Conservation (phyloP, 1,139 yeast species). For the Pneumocystis carinii region DNA sequence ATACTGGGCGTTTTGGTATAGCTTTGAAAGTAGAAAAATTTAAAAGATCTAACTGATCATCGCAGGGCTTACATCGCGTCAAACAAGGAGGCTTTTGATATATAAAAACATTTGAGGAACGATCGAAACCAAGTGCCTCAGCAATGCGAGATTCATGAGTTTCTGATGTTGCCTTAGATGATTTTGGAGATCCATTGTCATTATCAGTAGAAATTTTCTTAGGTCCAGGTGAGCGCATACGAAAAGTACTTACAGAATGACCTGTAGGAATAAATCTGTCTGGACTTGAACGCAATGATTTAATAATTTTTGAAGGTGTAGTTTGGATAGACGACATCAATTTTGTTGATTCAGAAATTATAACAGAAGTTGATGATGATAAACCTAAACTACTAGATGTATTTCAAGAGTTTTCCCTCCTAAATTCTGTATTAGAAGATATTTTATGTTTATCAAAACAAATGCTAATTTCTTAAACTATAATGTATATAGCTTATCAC, state of each 20-base stretch:
- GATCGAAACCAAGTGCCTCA: neutral
- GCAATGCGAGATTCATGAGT: neutral
- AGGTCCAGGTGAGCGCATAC: neutral
- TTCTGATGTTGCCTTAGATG: neutral
- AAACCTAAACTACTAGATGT: neutral
- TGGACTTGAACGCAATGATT: slow-evolving; percentile 22
- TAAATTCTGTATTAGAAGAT: neutral
- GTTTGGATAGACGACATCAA: neutral
- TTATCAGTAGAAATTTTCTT: neutral
- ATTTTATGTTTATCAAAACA: neutral
- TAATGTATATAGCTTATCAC: neutral
- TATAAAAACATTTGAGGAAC: neutral
- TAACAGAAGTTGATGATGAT: neutral
- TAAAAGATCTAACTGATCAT: neutral
- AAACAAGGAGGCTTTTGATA: neutral
- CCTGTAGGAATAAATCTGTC: slow-evolving; percentile 4
- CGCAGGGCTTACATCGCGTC: neutral
- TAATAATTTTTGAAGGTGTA: neutral
- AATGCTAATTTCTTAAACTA: neutral
- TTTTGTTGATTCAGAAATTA: neutral
- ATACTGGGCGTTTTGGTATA: slow-evolving; percentile 2
- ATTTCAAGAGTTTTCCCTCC: neutral
- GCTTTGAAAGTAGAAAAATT: neutral
- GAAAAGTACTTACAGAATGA: neutral
- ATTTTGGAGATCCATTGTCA: neutral